A percentile compares a stretch with the other conserved stretches of the same genome.
Conservation (phyloP, 2,329 filamentous ascomycete genomes). For the Didymella sp. region DNA sequence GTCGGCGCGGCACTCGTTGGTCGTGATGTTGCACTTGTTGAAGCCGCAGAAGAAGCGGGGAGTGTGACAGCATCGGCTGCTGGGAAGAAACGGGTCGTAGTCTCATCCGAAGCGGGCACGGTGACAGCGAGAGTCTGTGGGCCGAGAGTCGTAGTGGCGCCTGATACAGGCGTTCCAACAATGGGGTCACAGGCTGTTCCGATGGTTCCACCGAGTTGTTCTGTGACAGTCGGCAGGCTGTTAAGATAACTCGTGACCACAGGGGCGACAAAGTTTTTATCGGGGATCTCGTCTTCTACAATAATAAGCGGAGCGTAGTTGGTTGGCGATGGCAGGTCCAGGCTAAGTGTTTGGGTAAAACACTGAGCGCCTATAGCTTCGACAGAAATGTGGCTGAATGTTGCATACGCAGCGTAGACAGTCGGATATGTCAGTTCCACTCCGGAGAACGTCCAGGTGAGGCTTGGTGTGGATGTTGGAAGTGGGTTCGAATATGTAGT, state of each 20-base stretch:
- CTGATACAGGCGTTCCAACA: not conserved
- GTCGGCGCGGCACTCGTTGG: slow-evolving; percentile 11
- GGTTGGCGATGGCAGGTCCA: slow-evolving; percentile 39
- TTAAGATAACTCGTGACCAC: slow-evolving; percentile 44
- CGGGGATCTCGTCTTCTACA: slow-evolving; percentile 24
- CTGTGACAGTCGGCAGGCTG: slow-evolving; percentile 33
- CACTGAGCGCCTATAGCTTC: slow-evolving; percentile 33
- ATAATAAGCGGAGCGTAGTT: slow-evolving; percentile 37
- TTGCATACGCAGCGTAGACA: slow-evolving; percentile 39
- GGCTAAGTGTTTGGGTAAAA: slow-evolving; percentile 18
- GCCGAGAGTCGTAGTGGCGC: no score
- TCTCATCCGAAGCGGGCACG: no score
- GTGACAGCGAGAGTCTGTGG: no score
- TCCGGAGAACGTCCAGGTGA: slow-evolving; percentile 40
- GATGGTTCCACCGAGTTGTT: slow-evolving; percentile 41
- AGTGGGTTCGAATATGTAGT: slow-evolving; percentile 19
- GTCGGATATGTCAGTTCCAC: slow-evolving; percentile 45
- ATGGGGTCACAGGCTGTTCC: slow-evolving; percentile 46
- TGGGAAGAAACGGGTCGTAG: no score
- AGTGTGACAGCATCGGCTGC: not conserved
- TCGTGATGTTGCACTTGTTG: slow-evolving; percentile 10
- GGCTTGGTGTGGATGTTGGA: slow-evolving; percentile 20
- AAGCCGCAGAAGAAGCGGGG: no score
- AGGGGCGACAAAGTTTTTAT: slow-evolving; percentile 34
- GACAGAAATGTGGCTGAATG: slow-evolving; percentile 39